phyloP scores from a whole-genome alignment of 352 stramenopile species.

The Phytopythium aichiense region DNA sequence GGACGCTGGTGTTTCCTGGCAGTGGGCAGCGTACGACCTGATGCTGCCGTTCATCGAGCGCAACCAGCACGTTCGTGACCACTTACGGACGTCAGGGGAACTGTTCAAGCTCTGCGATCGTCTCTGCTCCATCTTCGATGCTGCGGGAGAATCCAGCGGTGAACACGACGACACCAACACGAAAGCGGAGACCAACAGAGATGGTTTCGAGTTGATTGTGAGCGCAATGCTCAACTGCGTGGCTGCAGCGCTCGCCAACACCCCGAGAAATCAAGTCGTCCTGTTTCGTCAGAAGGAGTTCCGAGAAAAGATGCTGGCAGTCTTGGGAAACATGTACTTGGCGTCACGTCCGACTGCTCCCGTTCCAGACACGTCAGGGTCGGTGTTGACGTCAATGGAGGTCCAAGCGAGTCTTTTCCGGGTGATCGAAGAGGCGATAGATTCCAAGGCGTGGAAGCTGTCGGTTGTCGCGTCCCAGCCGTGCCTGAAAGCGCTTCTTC shows the following conservation, averaged over 20 bases:
- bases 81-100: constrained; percentile 56
- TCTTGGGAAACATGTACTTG: neutral
- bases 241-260: constrained; percentile 24
- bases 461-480: constrained; percentile 17
- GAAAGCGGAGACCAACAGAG: neutral
- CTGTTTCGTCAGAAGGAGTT: constrained; percentile 38
- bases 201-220: constrained; percentile 16
- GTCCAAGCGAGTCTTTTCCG: constrained; percentile 29
- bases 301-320: constrained; percentile 17
- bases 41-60: constrained; percentile 47
- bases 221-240: constrained; percentile 45
- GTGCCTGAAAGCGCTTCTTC: constrained; percentile 18
- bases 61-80: constrained; percentile 33
- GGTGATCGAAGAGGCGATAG: constrained; percentile 44
- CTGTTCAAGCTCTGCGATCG: constrained; percentile 43
- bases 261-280: constrained; percentile 56
- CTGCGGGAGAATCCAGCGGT: neutral
- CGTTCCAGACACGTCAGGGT: neutral
- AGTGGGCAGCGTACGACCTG: constrained; percentile 45
- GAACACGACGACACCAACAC: neutral
- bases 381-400: constrained; percentile 1
- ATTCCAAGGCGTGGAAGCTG: constrained; percentile 59
- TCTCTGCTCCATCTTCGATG: constrained; percentile 14
- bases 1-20: neutral
- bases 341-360: neutral